A percentile compares a stretch with the other conserved stretches of the same genome.
These are phyloP conservation scores for Dittrichia graveolens DNA, from an alignment of 129 eudicot species.

Conservation along the genomic window DNA sequence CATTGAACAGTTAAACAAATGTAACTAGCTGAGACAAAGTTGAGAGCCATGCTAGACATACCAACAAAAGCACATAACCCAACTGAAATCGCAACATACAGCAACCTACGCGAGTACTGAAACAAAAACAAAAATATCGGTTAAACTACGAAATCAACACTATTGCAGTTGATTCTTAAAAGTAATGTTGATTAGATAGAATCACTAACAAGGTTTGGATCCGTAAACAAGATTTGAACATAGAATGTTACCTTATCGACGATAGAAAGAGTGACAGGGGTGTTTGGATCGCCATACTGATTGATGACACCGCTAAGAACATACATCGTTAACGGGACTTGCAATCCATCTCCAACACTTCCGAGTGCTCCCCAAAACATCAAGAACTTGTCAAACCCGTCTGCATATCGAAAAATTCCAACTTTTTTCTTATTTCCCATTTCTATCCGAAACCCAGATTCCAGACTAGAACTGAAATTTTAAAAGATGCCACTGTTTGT, in stretches of 20 bases:
- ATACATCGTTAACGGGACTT: conserved; percentile 69
- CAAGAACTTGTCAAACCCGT: conserved; percentile 56
- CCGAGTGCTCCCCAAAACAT: conserved; percentile 73
- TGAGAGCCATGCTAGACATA: conserved; percentile 20
- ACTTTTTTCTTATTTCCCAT: conserved; percentile 20
- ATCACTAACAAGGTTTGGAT: background rate
- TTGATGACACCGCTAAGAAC: conserved; percentile 69
- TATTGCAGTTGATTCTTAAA: background rate
- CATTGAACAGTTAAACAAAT: background rate
- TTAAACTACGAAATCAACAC: background rate
- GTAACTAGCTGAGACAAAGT: background rate
- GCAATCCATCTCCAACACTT: conserved; percentile 79
- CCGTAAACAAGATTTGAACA: background rate
- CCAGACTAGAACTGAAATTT: background rate
- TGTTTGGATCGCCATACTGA: conserved; percentile 49
- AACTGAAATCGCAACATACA: conserved; percentile 68
- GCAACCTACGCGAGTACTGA: conserved; percentile 67
- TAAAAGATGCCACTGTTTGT: background rate
- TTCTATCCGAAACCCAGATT: background rate
- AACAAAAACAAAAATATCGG: conserved; percentile 9
- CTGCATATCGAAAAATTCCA: conserved; percentile 64
- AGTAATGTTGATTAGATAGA: too few relatives aligned
- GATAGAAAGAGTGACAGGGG: conserved; percentile 25
- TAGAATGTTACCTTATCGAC: conserved; percentile 47
- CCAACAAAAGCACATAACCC: conserved; percentile 75